These are phyloP conservation scores for Xerocomellus amylosporus DNA, from an alignment of 768 basidiomycete species.

Conservation along the genomic window DNA sequence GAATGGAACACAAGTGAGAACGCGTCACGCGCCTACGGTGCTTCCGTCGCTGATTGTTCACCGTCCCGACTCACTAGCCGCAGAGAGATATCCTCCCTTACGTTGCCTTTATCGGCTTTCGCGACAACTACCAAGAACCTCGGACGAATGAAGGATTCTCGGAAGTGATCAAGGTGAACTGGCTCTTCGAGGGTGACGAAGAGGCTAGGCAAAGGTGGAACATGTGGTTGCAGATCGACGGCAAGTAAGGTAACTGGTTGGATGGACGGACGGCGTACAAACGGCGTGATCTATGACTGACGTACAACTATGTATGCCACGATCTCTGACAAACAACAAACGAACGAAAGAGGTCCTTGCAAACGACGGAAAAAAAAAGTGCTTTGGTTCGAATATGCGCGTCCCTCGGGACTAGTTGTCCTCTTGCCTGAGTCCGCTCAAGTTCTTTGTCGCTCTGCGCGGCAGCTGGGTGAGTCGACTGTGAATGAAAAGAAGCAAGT, in stretches of 20 bases:
- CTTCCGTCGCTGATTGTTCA: neutral
- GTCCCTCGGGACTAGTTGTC: conserved; percentile 19
- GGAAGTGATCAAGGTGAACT: conserved; percentile 75
- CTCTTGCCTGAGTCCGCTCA: conserved; percentile 38
- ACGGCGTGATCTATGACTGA: conserved; percentile 5
- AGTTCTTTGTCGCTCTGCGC: conserved; percentile 36
- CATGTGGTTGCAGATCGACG: conserved; percentile 83
- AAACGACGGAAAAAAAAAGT: neutral
- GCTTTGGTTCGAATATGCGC: neutral
- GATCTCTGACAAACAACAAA: neutral
- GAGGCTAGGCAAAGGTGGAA: conserved; percentile 72
- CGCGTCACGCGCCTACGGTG: neutral
- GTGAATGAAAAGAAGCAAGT: neutral
- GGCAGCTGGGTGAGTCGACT: neutral
- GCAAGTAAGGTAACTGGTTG: conserved; percentile 42
- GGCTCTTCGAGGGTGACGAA: conserved; percentile 73
- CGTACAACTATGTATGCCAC: neutral
- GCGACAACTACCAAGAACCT: conserved; percentile 66
- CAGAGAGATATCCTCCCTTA: conserved; percentile 57
- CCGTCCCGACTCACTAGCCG: conserved; percentile 30
- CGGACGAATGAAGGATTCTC: conserved; percentile 65
- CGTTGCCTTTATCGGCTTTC: conserved; percentile 55
- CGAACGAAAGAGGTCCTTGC: neutral
- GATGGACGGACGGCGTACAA: neutral
- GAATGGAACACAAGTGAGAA: conserved; percentile 12